Evolutionary conservation across 441 rosid species (phyloP), one percentile per base, ranked within the genome.

Genomic region (Croton setiger): DNA sequence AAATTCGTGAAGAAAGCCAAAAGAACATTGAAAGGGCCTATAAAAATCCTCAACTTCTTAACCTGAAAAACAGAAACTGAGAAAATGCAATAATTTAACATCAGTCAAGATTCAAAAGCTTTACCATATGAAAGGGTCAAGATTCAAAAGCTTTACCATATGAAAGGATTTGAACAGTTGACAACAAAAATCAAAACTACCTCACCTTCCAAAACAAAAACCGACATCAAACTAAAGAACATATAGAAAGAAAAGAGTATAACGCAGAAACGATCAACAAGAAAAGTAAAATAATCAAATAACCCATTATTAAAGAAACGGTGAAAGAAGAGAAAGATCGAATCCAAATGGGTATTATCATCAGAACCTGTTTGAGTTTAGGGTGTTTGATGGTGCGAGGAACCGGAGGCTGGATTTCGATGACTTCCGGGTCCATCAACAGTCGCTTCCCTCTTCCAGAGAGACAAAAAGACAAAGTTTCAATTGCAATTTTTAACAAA

Each of bases 361-460:
- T 53, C 13, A 9, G 13, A 3, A 92, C 98, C 98, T 87, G 79
- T 39, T 79, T 80, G 3, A 71, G 73, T 69, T 77, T 85, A 39
- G 61, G 67, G 67, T 71, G 74, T 44, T 49, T 74, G 43, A 81
- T 74, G 66, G 77, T 15, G 64, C 79, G 78, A 67, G 71, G 74
- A 33, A 63, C 37, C 73, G 84, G 86, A 39, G 86, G 82, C 58
- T 71, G 82, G 63, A 84, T 75, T 78, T 86, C 90, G 74, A 82
- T 75, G 64, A 84, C 87, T 21, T 82, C 87, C 9, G 86, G 75
- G 67, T 85, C 92, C 86, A 87, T 82, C 48, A 72, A 23, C 54
- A 71, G 44, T 61, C 77, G 80, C 56, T 77, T 77, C 80, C 83
- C 80, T 86, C 66, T 78, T 27, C 62, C 64, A 44, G 5, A 69